These are phyloP conservation scores for Pseudozyma thailandica DNA, from an alignment of 1,284 basidiomycete species.

Conservation along the genomic window DNA sequence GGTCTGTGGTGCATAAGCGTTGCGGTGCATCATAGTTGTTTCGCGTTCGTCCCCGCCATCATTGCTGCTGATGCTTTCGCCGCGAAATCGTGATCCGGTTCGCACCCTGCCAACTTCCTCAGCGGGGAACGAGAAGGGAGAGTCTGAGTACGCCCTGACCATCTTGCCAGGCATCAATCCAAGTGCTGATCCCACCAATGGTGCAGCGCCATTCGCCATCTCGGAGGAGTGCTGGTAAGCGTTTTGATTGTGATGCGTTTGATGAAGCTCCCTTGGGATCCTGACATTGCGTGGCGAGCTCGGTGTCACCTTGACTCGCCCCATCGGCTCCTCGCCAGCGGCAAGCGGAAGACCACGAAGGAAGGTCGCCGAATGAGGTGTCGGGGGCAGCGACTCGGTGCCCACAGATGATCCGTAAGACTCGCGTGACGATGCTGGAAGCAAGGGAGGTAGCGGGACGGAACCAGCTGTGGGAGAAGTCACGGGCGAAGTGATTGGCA, in stretches of 20 bases:
- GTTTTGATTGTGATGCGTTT: conserved; percentile 2
- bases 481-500: conserved; percentile 24
- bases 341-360: conserved; percentile 19
- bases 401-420: conserved; percentile 35
- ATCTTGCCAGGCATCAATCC: conserved; percentile 36
- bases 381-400: conserved; percentile 38
- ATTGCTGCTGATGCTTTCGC: conserved; percentile 32
- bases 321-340: conserved; percentile 1
- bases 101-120: conserved; percentile 1
- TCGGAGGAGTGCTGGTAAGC: not conserved
- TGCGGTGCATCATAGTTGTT: not conserved
- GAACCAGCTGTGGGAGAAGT: conserved; percentile 19
- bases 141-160: conserved; percentile 36
- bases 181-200: conserved; percentile 22
- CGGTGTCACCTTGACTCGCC: conserved; percentile 5
- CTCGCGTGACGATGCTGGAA: conserved; percentile 30
- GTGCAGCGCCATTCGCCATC: not conserved
- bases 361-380: conserved; percentile 41
- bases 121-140: conserved; percentile 1
- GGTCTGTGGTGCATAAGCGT: conserved; percentile 12
- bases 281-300: conserved; percentile 18
- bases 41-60: conserved; percentile 9
- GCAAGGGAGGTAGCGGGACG: conserved; percentile 24
- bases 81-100: conserved; percentile 15
- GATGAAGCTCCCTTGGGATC: conserved; percentile 7